Percentiles rank a stretch among this genome's conserved stretches.
Evolutionary conservation across 495 filamentous ascomycete species (phyloP).

Genomic region (Aspergillus ellipticus): DNA sequence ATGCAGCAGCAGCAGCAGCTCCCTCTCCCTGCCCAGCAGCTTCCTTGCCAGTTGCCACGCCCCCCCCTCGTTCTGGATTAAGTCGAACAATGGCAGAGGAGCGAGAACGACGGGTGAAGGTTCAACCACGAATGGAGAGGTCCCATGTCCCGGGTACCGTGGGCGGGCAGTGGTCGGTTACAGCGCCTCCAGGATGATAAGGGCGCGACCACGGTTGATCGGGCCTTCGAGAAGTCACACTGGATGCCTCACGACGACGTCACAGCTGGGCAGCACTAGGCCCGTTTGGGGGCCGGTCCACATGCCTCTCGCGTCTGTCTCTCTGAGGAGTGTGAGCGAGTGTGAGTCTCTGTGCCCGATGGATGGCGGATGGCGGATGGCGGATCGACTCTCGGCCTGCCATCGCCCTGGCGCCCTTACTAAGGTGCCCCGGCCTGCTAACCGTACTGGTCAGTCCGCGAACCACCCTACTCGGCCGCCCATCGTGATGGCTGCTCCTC

Average conservation of each 20-base stretch:
- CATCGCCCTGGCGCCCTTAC: not conserved
- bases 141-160: not conserved
- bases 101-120: no score
- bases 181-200: not conserved
- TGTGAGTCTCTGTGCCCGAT: slow-evolving; percentile 10
- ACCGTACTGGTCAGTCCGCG: not conserved
- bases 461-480: not conserved
- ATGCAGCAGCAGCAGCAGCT: no score
- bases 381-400: not conserved
- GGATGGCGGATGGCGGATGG: no score
- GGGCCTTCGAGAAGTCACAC: slow-evolving; percentile 7
- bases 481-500: slow-evolving; percentile 1
- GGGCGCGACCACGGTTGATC: not conserved
- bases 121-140: no score
- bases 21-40: no score
- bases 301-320: not conserved
- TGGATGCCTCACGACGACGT: slow-evolving; percentile 27
- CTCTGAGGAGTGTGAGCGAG: no score
- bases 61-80: slow-evolving; percentile 2
- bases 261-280: slow-evolving; percentile 17
- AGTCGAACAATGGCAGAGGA: no score
- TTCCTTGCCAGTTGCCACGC: slow-evolving; percentile 4
- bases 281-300: slow-evolving; percentile 11
- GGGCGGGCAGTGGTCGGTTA: not conserved
- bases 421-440: not conserved